Evolutionary conservation across 208 protist species (phyloP).

Genomic region (Lotmaria passim): DNA sequence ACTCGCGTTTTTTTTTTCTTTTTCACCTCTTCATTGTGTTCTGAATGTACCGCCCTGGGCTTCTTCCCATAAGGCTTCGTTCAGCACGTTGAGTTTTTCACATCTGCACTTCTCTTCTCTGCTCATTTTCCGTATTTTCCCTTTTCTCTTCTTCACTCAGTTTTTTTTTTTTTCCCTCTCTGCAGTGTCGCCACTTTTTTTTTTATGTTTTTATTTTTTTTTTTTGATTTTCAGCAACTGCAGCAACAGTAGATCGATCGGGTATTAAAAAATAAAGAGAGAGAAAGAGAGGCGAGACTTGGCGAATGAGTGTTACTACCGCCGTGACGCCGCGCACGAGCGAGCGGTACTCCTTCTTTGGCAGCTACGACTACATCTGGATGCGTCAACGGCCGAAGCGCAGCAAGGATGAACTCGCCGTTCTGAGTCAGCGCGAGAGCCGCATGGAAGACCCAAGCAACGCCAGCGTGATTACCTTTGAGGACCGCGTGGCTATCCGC

Average conservation of each 20-base stretch:
- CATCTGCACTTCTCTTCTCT: too few relatives aligned
- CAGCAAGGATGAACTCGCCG: conserved; percentile 32
- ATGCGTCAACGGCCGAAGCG: conserved; percentile 43
- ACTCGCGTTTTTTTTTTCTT: too few relatives aligned
- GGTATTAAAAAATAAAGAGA: too few relatives aligned
- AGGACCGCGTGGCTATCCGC: conserved; percentile 67
- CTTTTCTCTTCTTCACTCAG: conserved; percentile 10
- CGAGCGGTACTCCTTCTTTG: conserved; percentile 43
- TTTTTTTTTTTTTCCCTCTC: not conserved
- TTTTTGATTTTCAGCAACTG: not conserved
- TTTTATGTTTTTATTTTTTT: conserved; percentile 2
- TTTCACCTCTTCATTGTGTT: too few relatives aligned
- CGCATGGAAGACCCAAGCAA: not conserved
- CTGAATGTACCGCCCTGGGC: too few relatives aligned
- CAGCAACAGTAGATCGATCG: too few relatives aligned
- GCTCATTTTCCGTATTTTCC: too few relatives aligned
- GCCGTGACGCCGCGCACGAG: not conserved
- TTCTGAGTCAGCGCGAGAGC: conserved; percentile 9
- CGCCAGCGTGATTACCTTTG: conserved; percentile 41
- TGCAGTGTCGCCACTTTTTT: not conserved
- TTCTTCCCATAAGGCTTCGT: too few relatives aligned
- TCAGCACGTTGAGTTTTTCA: too few relatives aligned
- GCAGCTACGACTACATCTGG: conserved; percentile 68
- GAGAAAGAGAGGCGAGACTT: too few relatives aligned
- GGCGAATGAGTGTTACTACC: not conserved